A percentile compares a stretch with the other conserved stretches of the same genome.
phyloP scores from a whole-genome alignment of 2,329 filamentous ascomycete genomes.

The Metarhizium anisopliae region DNA sequence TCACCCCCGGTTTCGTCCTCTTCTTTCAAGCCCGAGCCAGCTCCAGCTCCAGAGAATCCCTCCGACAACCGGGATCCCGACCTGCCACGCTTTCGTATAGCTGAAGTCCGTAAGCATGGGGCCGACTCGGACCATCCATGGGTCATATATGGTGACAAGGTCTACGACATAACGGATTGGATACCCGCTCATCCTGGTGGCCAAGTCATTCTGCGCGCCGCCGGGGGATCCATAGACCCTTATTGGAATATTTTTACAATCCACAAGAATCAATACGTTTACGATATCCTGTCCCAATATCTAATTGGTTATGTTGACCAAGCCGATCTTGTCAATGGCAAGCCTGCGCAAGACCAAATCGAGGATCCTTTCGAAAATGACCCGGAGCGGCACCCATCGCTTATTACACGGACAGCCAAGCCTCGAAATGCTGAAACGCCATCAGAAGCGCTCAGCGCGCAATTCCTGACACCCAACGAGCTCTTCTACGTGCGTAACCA shows the following conservation, averaged over 20 bases:
- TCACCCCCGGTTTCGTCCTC: background rate
- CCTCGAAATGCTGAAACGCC: slow-evolving; percentile 57
- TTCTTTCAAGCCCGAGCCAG: background rate
- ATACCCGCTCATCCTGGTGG: slow-evolving; percentile 56
- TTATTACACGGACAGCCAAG: slow-evolving; percentile 43
- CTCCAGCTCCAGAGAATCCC: background rate
- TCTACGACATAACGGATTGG: slow-evolving; percentile 66
- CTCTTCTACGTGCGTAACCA: slow-evolving; percentile 54
- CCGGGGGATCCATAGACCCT: slow-evolving; percentile 54
- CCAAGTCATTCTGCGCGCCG: slow-evolving; percentile 57
- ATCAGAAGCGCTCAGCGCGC: slow-evolving; percentile 31
- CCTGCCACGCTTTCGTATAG: slow-evolving; percentile 39
- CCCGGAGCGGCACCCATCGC: slow-evolving; percentile 38
- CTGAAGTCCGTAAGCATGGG: slow-evolving; percentile 45
- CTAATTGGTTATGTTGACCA: slow-evolving; percentile 52
- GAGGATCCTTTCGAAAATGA: slow-evolving; percentile 53
- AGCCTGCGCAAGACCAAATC: slow-evolving; percentile 41
- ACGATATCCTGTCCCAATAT: slow-evolving; percentile 56
- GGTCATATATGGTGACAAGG: slow-evolving; percentile 54
- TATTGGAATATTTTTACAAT: slow-evolving; percentile 66
- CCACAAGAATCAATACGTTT: slow-evolving; percentile 56
- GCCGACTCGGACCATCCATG: slow-evolving; percentile 45
- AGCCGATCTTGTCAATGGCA: slow-evolving; percentile 49
- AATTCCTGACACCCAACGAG: slow-evolving; percentile 45
- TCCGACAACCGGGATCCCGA: slow-evolving; percentile 27